Base-by-base conservation (phyloP, 148 eudicot genomes). In the Euryodendron excelsum region DNA sequence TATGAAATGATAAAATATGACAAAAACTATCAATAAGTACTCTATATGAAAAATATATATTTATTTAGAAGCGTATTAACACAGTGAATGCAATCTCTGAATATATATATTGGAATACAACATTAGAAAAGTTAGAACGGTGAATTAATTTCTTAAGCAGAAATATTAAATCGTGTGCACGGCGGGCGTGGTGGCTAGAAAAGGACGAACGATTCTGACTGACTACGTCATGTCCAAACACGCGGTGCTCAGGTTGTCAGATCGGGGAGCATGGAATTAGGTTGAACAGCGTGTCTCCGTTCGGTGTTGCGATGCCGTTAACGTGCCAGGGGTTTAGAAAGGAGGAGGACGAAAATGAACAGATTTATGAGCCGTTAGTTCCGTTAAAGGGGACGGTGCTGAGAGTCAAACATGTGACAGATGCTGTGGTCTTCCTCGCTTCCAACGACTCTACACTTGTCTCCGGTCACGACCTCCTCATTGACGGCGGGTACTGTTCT, bases 101-200 rank as follows among this genome's bases (percentile, higher is more conserved):
- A n/a, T n/a, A n/a, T n/a, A n/a, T n/a, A n/a, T n/a, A n/a, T n/a
- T n/a, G n/a, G n/a, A n/a, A n/a, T n/a, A n/a, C n/a, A n/a, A n/a
- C n/a, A n/a, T n/a, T n/a, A n/a, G n/a, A n/a, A n/a, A n/a, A n/a
- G n/a, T n/a, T n/a, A n/a, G n/a, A n/a, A n/a, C n/a, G n/a, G n/a
- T n/a, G n/a, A n/a, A n/a, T n/a, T n/a, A n/a, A n/a, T n/a, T n/a
- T n/a, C n/a, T n/a, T n/a, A n/a, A n/a, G n/a, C n/a, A n/a, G n/a
- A n/a, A n/a, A n/a, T n/a, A n/a, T n/a, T n/a, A n/a, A n/a, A 82
- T 82, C 9, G 65, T 82, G 5, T 82, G 85, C 69, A 82, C 81
- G 14, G 74, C 78, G 20, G 78, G 85, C 37, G 75, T 78, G n/a
- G 71, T 45, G 47, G 79, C 66, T 14, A 13, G 66, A 21, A 44